Evolutionary conservation across 345 rosid genomes (phyloP).

Genomic region (Eucalyptus pauciflora): DNA sequence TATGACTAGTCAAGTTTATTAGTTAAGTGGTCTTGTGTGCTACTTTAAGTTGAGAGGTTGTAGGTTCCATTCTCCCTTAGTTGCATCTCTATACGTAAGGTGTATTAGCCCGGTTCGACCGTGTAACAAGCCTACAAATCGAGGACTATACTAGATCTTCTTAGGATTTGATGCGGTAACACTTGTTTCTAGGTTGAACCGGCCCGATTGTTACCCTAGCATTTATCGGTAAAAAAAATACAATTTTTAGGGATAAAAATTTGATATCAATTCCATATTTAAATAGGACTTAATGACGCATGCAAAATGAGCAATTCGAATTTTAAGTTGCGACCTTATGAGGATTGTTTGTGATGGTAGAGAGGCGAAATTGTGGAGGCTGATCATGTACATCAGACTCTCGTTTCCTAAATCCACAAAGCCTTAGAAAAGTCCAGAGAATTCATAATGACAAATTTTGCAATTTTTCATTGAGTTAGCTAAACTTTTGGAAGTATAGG

Average conservation of each 20-base stretch:
- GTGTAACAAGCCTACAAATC: background rate
- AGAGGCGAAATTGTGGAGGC: background rate
- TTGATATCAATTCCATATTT: background rate
- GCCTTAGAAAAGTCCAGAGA: background rate
- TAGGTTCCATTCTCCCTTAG: background rate
- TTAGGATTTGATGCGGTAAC: background rate
- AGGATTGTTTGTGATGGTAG: background rate
- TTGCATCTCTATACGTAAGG: background rate
- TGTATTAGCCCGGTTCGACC: background rate
- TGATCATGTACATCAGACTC: background rate
- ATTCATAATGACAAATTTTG: background rate
- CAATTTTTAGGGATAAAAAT: background rate
- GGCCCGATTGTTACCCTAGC: background rate
- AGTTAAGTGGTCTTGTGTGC: background rate
- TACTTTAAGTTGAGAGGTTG: background rate
- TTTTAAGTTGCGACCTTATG: background rate
- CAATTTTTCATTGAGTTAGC: background rate
- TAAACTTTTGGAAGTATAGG: background rate
- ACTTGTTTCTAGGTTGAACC: background rate
- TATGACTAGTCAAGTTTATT: background rate
- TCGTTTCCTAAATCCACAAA: background rate
- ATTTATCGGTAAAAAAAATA: background rate
- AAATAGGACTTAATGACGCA: background rate
- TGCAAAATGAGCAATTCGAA: background rate
- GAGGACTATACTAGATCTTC: background rate